Evolutionary conservation across 352 stramenopile genomes (phyloP).

Genomic region (Globisporangium spinosum): DNA sequence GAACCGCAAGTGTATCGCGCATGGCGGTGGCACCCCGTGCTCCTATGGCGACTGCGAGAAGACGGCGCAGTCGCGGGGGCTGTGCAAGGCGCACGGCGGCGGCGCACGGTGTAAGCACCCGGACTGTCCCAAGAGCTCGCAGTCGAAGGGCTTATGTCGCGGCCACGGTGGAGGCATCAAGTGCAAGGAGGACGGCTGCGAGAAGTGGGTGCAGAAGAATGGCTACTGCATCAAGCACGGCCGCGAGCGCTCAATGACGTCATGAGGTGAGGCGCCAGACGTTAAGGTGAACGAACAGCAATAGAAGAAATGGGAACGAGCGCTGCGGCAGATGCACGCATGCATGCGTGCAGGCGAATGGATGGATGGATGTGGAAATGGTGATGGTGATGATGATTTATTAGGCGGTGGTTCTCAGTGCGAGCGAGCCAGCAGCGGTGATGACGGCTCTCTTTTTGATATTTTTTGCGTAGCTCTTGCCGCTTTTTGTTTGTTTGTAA

Average conservation of each 20-base stretch:
- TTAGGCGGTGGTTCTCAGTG: slow-evolving; percentile 5
- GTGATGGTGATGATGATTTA: slow-evolving; percentile 13
- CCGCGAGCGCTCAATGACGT: slow-evolving; percentile 62
- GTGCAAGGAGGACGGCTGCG: slow-evolving; percentile 82
- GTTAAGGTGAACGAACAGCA: neutral
- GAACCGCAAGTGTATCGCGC: slow-evolving; percentile 86
- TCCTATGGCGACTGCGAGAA: slow-evolving; percentile 86
- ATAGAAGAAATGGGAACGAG: neutral
- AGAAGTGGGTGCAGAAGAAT: slow-evolving; percentile 90
- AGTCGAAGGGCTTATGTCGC: slow-evolving; percentile 79
- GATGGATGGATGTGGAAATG: slow-evolving; percentile 8
- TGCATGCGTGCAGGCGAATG: neutral
- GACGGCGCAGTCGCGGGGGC: slow-evolving; percentile 76
- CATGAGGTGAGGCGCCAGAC: slow-evolving; percentile 22
- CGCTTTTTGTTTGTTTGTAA: neutral
- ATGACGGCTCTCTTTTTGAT: neutral
- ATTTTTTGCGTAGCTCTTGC: neutral
- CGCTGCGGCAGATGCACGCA: neutral
- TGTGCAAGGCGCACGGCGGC: slow-evolving; percentile 84
- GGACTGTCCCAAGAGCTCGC: slow-evolving; percentile 82
- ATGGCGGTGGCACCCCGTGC: slow-evolving; percentile 80
- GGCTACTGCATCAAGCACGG: slow-evolving; percentile 89
- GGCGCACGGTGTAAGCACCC: slow-evolving; percentile 81
- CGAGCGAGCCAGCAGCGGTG: neutral
- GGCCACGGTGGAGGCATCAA: slow-evolving; percentile 83